These are phyloP conservation scores for Mayamaea pseudoterrestris DNA, from an alignment of 108 stramenopile species.

Conservation along the genomic window DNA sequence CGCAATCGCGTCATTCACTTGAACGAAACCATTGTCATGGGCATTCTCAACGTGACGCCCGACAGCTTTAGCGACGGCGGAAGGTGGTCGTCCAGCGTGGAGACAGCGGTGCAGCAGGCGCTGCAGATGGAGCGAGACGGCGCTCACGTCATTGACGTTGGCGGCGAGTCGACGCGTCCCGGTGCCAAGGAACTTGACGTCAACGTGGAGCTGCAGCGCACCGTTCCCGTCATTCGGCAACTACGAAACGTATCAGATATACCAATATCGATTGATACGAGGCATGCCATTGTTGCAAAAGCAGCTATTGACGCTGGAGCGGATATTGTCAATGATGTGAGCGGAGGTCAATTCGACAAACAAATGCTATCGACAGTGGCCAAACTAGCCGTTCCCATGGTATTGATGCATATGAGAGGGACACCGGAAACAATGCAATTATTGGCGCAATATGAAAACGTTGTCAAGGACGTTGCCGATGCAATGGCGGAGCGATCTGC, in stretches of 20 bases:
- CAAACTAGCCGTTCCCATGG: constrained; percentile 63
- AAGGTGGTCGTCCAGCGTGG: constrained; percentile 26
- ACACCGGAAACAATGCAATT: constrained; percentile 85
- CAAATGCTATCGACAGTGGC: constrained; percentile 81
- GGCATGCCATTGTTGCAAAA: constrained; percentile 73
- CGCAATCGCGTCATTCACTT: constrained; percentile 48
- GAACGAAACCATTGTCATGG: constrained; percentile 81
- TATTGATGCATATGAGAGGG: constrained; percentile 95
- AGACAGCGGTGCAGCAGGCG: constrained; percentile 65
- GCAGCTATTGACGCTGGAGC: constrained; percentile 87
- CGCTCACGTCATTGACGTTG: constrained; percentile 88
- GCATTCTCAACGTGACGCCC: constrained; percentile 93
- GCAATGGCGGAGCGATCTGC: constrained; percentile 45
- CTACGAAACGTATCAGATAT: constrained; percentile 65
- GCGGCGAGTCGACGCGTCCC: constrained; percentile 94
- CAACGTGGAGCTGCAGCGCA: constrained; percentile 72
- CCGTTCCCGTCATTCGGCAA: constrained; percentile 72
- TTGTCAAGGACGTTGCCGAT: constrained; percentile 55
- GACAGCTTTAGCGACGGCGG: constrained; percentile 97
- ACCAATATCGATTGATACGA: constrained; percentile 91
- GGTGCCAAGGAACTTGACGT: constrained; percentile 57
- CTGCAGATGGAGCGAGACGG: constrained; percentile 72
- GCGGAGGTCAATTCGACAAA: constrained; percentile 81
- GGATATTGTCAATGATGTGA: constrained; percentile 93
- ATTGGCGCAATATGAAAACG: constrained; percentile 54